Evolutionary conservation across 169 alveolate genomes (phyloP), one percentile per base, ranked within the genome.

Genomic region (Miamiensis avidus): DNA sequence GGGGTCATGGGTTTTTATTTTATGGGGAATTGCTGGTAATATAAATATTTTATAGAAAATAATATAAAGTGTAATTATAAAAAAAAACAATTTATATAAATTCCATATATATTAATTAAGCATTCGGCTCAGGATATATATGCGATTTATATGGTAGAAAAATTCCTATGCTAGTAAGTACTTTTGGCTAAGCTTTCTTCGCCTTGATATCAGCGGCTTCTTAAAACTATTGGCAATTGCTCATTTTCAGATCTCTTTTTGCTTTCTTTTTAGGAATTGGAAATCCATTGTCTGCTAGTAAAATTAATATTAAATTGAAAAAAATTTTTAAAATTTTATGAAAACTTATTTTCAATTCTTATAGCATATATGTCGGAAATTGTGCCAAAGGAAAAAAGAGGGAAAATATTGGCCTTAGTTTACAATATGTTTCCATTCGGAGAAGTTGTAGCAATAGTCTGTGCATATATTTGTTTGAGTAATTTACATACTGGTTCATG

Each of bases 11-110:
- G 65, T 79, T 0, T 79, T 79, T 64, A 29, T 79, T 29, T 64
- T 69, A 29, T 79, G 84, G 84, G 84, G 84, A 28, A 1, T 79
- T 28, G 84, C 76, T 34, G 65, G 82, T 77, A 77, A 33, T 49
- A 11, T 49, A 11, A 49, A 4, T 49, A 49, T 49, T 20, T 11
- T 49, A 49, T 49, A 49, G 69, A 4, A 49, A 11, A 49, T 49
- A 49, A 49, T 49, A 49, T 11, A 49, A 49, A 11, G 69, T 11
- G 20, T 49, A 49, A 49, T 11, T 49, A 11, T 11, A 49, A 49
- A 11, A 11, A 49, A 11, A 11, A 49, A 49, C 4, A 49, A 49
- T 49, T 49, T 49, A 49, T 49, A 11, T 49, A 49, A 49, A 49
- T 49, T 49, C 31, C 28, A 29, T 76, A 29, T 0, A 77, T 32